Evolutionary conservation across 2,329 filamentous ascomycete species (phyloP).

Genomic region (Hypoxylon sp.): DNA sequence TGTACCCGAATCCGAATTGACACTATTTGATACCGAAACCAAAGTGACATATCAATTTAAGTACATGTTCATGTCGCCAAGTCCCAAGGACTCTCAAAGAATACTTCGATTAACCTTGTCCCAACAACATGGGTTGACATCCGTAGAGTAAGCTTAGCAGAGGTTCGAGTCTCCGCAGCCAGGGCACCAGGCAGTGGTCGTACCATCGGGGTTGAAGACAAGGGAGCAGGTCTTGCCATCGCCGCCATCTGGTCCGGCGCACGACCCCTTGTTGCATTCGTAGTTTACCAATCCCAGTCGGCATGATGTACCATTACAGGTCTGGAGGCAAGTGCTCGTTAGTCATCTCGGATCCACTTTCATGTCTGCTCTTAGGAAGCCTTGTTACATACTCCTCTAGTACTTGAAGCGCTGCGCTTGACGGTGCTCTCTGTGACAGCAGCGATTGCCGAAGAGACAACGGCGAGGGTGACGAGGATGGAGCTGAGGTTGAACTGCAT

Average conservation of each 20-base stretch:
- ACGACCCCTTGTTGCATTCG: slow-evolving; percentile 10
- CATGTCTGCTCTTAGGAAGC: neutral
- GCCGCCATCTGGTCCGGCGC: slow-evolving; percentile 15
- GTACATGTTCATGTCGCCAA: neutral
- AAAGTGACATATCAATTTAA: neutral
- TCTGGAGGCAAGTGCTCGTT: neutral
- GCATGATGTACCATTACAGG: slow-evolving; percentile 25
- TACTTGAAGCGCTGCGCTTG: slow-evolving; percentile 5
- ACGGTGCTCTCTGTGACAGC: neutral
- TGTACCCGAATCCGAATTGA: neutral
- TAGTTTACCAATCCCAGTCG: slow-evolving; percentile 9
- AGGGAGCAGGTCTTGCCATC: slow-evolving; percentile 23
- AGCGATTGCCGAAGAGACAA: slow-evolving; percentile 18
- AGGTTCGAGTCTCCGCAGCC: slow-evolving; percentile 15
- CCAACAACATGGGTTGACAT: neutral
- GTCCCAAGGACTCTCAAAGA: too few species aligned
- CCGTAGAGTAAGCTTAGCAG: neutral
- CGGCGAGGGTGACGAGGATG: slow-evolving; percentile 18
- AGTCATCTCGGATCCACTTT: neutral
- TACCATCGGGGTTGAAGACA: slow-evolving; percentile 16
- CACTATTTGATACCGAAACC: neutral
- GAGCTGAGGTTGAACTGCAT: slow-evolving; percentile 28
- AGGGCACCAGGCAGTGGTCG: slow-evolving; percentile 19
- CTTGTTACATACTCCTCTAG: slow-evolving; percentile 2
- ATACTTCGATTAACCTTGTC: neutral